Conservation (phyloP, 2,329 filamentous ascomycete genomes). For the Diaporthe australafricana region DNA sequence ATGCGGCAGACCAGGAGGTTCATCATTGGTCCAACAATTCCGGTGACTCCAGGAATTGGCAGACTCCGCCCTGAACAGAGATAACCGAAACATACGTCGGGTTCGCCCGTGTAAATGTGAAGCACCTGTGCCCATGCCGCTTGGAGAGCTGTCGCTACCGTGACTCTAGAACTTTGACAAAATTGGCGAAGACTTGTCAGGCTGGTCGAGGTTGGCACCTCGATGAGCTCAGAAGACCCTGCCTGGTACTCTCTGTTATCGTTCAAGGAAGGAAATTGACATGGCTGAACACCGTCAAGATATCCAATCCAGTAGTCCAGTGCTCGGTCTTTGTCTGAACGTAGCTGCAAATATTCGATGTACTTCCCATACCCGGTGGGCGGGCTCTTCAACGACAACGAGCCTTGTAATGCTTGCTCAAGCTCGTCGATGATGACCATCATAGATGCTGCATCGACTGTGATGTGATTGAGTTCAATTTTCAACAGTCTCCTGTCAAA, state of each 20-base stretch:
- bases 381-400: neutral
- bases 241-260: neutral
- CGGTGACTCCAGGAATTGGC: conserved; percentile 15
- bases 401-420: neutral
- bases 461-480: neutral
- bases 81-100: conserved; percentile 8
- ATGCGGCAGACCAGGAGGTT: neutral
- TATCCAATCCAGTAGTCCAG: neutral
- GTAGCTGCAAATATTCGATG: neutral
- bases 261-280: neutral
- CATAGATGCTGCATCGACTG: neutral
- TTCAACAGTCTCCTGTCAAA: neutral
- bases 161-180: neutral
- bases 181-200: neutral
- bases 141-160: conserved; percentile 51
- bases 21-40: conserved; percentile 53
- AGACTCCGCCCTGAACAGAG: conserved; percentile 7
- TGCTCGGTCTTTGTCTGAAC: neutral
- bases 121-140: conserved; percentile 5
- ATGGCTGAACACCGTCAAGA: neutral
- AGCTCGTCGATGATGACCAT: neutral
- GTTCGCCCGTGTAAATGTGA: neutral
- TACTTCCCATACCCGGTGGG: neutral
- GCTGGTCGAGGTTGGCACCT: neutral
- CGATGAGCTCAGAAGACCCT: neutral